These are phyloP conservation scores for Austropuccinia psidii DNA, from an alignment of 1,284 basidiomycete species.

Conservation along the genomic window DNA sequence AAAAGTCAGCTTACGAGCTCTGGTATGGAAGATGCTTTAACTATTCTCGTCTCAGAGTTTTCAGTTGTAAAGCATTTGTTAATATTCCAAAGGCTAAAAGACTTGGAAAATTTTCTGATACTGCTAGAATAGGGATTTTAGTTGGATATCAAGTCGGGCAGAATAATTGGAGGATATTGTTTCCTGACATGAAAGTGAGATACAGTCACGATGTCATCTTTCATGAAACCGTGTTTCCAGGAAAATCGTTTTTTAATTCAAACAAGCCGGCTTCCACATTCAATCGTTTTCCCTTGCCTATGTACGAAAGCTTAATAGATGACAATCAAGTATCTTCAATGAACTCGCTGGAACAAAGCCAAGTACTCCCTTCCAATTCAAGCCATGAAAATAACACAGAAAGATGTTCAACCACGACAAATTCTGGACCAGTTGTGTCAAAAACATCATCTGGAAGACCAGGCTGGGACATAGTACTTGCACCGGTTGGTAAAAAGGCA, in stretches of 20 bases:
- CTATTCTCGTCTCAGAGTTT: background rate
- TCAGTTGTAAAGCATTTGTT: background rate
- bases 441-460: background rate
- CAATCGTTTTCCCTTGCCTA: too few relatives aligned
- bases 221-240: background rate
- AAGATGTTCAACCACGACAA: too few relatives aligned
- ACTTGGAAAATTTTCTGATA: background rate
- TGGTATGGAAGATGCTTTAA: background rate
- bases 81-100: constrained; percentile 3
- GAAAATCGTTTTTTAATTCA: background rate
- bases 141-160: background rate
- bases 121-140: background rate
- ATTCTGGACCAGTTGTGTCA: too few relatives aligned
- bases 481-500: background rate
- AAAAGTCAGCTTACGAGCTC: background rate
- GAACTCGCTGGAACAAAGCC: background rate
- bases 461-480: background rate
- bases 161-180: background rate
- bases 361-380: background rate
- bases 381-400: background rate
- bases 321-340: background rate
- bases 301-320: too few relatives aligned
- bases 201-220: constrained; percentile 4
- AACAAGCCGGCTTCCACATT: too few relatives aligned
- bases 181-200: background rate